Percentiles rank a stretch among this genome's conserved stretches.
These are phyloP conservation scores for Trebouxiophyceae sp. DNA, from an alignment of 163 green algal species.

Conservation along the genomic window DNA sequence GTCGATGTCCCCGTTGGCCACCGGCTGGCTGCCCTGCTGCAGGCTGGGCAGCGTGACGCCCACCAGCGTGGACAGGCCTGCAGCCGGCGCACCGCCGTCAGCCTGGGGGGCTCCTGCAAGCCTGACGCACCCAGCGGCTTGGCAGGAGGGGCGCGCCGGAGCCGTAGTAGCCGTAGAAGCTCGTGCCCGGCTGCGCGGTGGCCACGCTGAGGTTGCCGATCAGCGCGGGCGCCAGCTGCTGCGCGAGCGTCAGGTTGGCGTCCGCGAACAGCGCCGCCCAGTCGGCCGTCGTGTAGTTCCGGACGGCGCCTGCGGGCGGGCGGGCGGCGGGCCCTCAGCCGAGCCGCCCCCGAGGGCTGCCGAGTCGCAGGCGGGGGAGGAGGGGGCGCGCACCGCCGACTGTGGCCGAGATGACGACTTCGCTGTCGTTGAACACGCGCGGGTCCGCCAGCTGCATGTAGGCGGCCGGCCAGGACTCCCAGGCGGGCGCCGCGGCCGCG, in stretches of 20 bases:
- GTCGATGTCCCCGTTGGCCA: neutral
- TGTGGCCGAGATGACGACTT: neutral
- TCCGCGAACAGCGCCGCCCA: neutral
- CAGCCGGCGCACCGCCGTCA: too few relatives aligned
- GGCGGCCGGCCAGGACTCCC: neutral
- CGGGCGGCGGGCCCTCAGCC: neutral
- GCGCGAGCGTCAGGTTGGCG: neutral
- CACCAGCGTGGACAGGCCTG: neutral
- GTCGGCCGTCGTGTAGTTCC: neutral
- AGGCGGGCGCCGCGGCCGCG: neutral
- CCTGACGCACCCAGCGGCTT: too few relatives aligned
- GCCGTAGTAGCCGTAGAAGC: constrained; percentile 2
- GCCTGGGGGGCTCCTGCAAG: too few relatives aligned
- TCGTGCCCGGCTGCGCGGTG: neutral
- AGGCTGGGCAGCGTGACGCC: neutral
- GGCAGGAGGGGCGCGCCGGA: neutral
- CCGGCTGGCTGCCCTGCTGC: neutral
- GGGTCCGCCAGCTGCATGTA: neutral
- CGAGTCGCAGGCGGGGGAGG: neutral
- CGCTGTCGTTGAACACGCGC: neutral
- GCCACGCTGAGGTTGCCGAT: neutral
- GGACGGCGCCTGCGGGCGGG: neutral
- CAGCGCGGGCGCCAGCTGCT: neutral
- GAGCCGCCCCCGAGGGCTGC: neutral
- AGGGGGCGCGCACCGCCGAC: neutral